Evolutionary conservation across 2,329 filamentous ascomycete genomes (phyloP).

Genomic region (Sclerotinia trifoliorum): DNA sequence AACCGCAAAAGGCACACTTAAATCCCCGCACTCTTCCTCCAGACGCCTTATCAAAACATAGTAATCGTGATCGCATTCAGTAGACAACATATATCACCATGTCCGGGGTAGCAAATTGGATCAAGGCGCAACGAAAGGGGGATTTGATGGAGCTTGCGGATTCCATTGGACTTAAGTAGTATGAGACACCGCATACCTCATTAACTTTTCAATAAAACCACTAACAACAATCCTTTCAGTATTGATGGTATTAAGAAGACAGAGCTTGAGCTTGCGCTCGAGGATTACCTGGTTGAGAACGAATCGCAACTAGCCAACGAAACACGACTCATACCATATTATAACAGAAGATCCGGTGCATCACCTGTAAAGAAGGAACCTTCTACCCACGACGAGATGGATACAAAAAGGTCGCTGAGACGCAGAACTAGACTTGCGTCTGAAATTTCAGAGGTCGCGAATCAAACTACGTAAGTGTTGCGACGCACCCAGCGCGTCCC

Average conservation of each 20-base stretch:
- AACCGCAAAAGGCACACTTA: slow-evolving; percentile 7
- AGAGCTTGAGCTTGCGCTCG: slow-evolving; percentile 74
- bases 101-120: slow-evolving; percentile 67
- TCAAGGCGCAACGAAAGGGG: slow-evolving; percentile 78
- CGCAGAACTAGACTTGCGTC: slow-evolving; percentile 48
- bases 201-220: slow-evolving; percentile 17
- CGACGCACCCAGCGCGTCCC: slow-evolving; percentile 30
- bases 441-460: slow-evolving; percentile 32
- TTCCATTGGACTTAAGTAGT: slow-evolving; percentile 70
- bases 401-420: slow-evolving; percentile 46
- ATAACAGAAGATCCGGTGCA: slow-evolving; percentile 61
- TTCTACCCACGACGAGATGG: slow-evolving; percentile 42
- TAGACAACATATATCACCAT: slow-evolving; percentile 46
- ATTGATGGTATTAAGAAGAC: slow-evolving; percentile 71
- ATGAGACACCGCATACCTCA: slow-evolving; percentile 43
- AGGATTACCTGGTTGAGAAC: slow-evolving; percentile 71
- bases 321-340: slow-evolving; percentile 70
- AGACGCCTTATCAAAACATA: slow-evolving; percentile 3
- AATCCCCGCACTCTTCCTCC: slow-evolving; percentile 11
- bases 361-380: slow-evolving; percentile 62
- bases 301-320: slow-evolving; percentile 62
- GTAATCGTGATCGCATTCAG: slow-evolving; percentile 7
- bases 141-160: slow-evolving; percentile 75
- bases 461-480: slow-evolving; percentile 36
- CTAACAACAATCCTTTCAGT: slow-evolving; percentile 46